These are phyloP conservation scores for Backusella liffmaniae DNA, from an alignment of 192 early-diverging fungal species.

Conservation along the genomic window DNA sequence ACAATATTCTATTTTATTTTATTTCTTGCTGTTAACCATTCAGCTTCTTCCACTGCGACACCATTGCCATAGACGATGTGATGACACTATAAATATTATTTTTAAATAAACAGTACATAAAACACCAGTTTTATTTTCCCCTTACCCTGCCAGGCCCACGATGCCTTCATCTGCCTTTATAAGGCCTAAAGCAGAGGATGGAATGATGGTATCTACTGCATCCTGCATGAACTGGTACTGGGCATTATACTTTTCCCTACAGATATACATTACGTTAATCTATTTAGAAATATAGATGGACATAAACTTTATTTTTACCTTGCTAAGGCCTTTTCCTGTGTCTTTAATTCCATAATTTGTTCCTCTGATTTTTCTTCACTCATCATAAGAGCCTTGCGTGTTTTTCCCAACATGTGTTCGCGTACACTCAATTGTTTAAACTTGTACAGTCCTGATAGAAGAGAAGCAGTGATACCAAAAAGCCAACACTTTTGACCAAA, in stretches of 20 bases:
- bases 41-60: slow-evolving; percentile 52
- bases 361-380: slow-evolving; percentile 31
- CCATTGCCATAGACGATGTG: slow-evolving; percentile 66
- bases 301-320: slow-evolving; percentile 35
- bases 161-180: slow-evolving; percentile 63
- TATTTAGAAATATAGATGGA: background rate
- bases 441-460: slow-evolving; percentile 64
- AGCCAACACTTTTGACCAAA: slow-evolving; percentile 69
- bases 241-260: slow-evolving; percentile 55
- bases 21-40: slow-evolving; percentile 14
- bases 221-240: slow-evolving; percentile 62
- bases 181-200: slow-evolving; percentile 58
- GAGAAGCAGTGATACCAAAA: slow-evolving; percentile 59
- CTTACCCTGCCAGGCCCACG: slow-evolving; percentile 66
- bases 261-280: background rate
- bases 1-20: background rate
- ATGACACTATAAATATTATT: slow-evolving; percentile 41
- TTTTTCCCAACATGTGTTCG: slow-evolving; percentile 31
- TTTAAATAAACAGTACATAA: background rate
- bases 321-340: slow-evolving; percentile 33
- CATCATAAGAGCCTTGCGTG: slow-evolving; percentile 5
- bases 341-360: slow-evolving; percentile 30
- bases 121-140: background rate
- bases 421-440: slow-evolving; percentile 53
- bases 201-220: slow-evolving; percentile 67